phyloP scores from a whole-genome alignment of 2,329 filamentous ascomycete species.

The Akanthomyces muscarius region DNA sequence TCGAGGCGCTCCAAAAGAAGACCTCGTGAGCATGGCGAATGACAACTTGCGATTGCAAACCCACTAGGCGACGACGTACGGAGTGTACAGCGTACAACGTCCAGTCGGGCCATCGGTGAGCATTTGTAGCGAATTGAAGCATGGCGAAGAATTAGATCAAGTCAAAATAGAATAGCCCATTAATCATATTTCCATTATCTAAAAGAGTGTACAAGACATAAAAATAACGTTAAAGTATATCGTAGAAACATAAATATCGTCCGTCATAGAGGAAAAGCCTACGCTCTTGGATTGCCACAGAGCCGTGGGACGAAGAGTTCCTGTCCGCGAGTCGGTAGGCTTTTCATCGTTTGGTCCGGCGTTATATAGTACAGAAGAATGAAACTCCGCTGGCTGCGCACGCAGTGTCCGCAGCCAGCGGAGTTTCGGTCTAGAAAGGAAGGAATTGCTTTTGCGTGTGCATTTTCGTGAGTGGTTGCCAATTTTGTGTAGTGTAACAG shows the following conservation, averaged over 20 bases:
- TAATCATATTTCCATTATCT: conserved; percentile 8
- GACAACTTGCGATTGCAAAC: neutral
- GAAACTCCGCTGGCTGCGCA: neutral
- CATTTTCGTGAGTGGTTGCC: neutral
- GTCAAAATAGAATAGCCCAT: conserved; percentile 5
- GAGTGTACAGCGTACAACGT: neutral
- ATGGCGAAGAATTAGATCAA: neutral
- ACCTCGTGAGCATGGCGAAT: conserved; percentile 1
- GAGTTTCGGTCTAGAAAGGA: neutral
- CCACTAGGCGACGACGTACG: neutral
- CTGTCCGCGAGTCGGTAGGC: neutral
- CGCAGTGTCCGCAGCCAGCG: too few relatives aligned
- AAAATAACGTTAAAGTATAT: conserved; percentile 8
- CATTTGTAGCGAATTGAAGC: neutral
- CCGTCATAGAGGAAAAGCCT: neutral
- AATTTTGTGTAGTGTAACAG: neutral
- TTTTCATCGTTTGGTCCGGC: neutral
- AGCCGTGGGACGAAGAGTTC: neutral
- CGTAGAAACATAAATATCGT: conserved; percentile 6
- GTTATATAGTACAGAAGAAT: conserved; percentile 12
- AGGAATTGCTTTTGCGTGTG: neutral
- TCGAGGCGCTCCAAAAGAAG: conserved; percentile 45
- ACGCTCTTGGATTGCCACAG: neutral
- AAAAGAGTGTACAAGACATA: conserved; percentile 4
- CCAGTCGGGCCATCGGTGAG: neutral